A percentile compares a stretch with the other conserved stretches of the same genome.
Conservation (phyloP, 371 early-diverging fungal species). For the Smittium mucronatum region DNA sequence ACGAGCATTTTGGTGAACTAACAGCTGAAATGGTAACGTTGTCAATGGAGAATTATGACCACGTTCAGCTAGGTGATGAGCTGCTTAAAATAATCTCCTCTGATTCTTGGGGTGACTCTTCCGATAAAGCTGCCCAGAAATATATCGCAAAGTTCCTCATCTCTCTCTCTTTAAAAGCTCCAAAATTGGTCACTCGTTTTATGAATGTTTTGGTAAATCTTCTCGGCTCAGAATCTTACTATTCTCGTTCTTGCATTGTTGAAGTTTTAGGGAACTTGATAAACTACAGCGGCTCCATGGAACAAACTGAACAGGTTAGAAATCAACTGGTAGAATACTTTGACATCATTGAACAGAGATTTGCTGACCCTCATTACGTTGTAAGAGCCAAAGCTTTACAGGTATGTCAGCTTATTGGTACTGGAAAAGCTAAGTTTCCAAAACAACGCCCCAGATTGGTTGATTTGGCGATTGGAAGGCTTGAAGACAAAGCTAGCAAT, state of each 20-base stretch:
- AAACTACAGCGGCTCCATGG: constrained; percentile 45
- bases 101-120: constrained; percentile 43
- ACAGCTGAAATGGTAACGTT: constrained; percentile 75
- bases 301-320: constrained; percentile 44
- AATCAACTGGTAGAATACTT: constrained; percentile 51
- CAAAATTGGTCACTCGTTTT: constrained; percentile 68
- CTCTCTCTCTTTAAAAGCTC: constrained; percentile 62
- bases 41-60: constrained; percentile 47
- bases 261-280: constrained; percentile 78
- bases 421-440: constrained; percentile 67
- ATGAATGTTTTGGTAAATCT: constrained; percentile 68
- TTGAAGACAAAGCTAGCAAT: constrained; percentile 78
- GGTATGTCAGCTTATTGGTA: constrained; percentile 60
- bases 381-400: constrained; percentile 80
- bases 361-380: constrained; percentile 68
- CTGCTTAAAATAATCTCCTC: constrained; percentile 56
- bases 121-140: constrained; percentile 68
- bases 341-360: constrained; percentile 79
- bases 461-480: constrained; percentile 52
- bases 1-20: constrained; percentile 80
- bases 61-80: constrained; percentile 61
- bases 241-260: constrained; percentile 68
- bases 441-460: constrained; percentile 62
- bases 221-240: constrained; percentile 79
- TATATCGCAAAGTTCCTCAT: constrained; percentile 69